phyloP scores from a whole-genome alignment of 768 basidiomycete species.

The Erythrobasidium yunnanense region DNA sequence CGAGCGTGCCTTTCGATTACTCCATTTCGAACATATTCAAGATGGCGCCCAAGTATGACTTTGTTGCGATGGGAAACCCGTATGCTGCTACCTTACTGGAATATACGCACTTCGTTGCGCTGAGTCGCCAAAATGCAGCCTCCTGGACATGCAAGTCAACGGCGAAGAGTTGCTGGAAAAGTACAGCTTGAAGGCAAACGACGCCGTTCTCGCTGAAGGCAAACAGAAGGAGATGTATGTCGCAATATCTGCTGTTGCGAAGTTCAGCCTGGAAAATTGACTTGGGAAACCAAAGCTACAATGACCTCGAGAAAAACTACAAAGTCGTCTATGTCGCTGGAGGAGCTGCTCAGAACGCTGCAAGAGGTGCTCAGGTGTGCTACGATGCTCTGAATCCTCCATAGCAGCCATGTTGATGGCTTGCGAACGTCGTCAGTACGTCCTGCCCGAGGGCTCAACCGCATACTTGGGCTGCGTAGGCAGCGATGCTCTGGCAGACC shows the following conservation, averaged over 20 bases:
- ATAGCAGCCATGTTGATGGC: background rate
- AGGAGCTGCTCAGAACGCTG: slow-evolving; percentile 92
- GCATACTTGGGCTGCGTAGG: slow-evolving; percentile 93
- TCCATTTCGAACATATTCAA: too few species aligned
- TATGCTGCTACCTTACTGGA: background rate
- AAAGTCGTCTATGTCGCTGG: slow-evolving; percentile 85
- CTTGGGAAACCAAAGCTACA: slow-evolving; percentile 54
- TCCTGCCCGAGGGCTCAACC: slow-evolving; percentile 74
- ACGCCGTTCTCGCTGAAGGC: slow-evolving; percentile 85
- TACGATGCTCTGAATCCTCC: background rate
- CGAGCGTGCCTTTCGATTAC: too few species aligned
- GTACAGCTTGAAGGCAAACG: slow-evolving; percentile 82
- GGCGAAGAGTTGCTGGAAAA: slow-evolving; percentile 76
- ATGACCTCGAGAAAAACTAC: slow-evolving; percentile 65
- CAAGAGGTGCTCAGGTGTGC: slow-evolving; percentile 86
- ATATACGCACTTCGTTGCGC: background rate
- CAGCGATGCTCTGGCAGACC: slow-evolving; percentile 77
- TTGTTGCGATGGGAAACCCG: slow-evolving; percentile 29
- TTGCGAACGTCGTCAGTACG: slow-evolving; percentile 54
- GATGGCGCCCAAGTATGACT: slow-evolving; percentile 10
- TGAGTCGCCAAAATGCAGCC: too few species aligned
- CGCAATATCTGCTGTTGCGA: background rate
- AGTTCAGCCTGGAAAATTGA: background rate
- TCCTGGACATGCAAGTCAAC: slow-evolving; percentile 75
- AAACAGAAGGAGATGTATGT: slow-evolving; percentile 77